Conservation (phyloP, 495 filamentous ascomycete species). For the Aspergillus cristatus region DNA sequence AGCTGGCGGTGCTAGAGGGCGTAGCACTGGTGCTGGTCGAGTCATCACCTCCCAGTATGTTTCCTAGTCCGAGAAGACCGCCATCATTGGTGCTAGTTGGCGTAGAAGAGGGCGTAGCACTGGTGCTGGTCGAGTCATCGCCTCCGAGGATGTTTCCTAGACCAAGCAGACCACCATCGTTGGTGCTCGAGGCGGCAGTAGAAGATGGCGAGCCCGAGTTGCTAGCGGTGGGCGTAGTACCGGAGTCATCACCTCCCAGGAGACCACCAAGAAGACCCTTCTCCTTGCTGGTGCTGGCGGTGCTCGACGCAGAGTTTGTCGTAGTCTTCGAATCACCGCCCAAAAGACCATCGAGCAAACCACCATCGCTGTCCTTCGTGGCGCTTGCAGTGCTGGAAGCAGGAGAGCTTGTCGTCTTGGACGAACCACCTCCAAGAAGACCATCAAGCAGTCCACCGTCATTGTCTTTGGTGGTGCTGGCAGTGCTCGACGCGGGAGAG, state of each 20-base stretch:
- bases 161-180: not conserved
- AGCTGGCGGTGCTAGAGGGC: too few relatives aligned
- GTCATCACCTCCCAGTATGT: not conserved
- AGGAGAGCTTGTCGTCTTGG: too few relatives aligned
- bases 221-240: too few relatives aligned
- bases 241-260: not conserved
- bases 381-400: slow-evolving; percentile 1
- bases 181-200: too few relatives aligned
- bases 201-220: too few relatives aligned
- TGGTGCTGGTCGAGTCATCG: not conserved
- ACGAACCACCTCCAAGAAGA: not conserved
- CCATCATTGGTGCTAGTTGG: too few relatives aligned
- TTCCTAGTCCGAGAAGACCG: not conserved
- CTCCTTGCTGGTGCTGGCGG: too few relatives aligned
- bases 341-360: not conserved
- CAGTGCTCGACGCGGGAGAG: not conserved
- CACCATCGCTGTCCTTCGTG: not conserved
- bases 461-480: not conserved
- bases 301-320: too few relatives aligned
- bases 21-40: too few relatives aligned
- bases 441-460: not conserved
- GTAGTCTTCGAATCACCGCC: not conserved
- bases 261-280: slow-evolving; percentile 1
- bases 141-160: not conserved
- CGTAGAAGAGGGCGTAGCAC: too few relatives aligned